Conservation (phyloP, 2,329 filamentous ascomycete species). For the Botrytis squamosa region DNA sequence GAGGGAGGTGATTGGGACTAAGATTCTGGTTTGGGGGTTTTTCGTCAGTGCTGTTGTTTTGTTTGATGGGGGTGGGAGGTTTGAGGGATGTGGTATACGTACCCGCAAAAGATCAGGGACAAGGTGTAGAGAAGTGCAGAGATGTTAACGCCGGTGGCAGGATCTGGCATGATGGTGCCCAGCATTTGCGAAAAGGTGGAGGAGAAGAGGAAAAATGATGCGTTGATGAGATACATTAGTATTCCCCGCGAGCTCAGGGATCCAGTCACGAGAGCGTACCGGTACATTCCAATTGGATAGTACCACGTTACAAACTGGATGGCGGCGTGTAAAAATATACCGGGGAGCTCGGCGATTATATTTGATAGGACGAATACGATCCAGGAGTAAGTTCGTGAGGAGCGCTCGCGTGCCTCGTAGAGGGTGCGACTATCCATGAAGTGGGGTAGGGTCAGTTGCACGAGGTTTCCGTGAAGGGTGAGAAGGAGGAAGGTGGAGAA, state of each 20-base stretch:
- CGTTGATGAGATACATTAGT: not conserved
- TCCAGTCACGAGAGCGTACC: constrained; percentile 45
- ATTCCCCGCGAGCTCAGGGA: constrained; percentile 44
- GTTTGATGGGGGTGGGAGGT: not conserved
- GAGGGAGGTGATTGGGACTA: not conserved
- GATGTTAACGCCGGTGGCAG: not conserved
- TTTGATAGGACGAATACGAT: constrained; percentile 22
- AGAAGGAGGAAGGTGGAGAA: constrained; percentile 59
- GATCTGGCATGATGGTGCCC: not conserved
- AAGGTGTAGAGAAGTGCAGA: not conserved
- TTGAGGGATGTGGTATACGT: not conserved
- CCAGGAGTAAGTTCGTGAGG: constrained; percentile 35
- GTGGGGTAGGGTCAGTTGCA: constrained; percentile 64
- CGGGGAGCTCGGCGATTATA: constrained; percentile 81
- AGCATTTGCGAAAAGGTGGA: not conserved
- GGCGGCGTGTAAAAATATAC: constrained; percentile 62
- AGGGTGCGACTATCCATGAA: constrained; percentile 45
- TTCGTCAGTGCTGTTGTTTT: not conserved
- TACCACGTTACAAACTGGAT: constrained; percentile 60
- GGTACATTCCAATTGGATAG: constrained; percentile 76
- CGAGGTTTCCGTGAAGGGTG: constrained; percentile 39
- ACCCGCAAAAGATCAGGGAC: not conserved
- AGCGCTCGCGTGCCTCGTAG: not conserved
- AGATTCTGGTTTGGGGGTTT: not conserved
- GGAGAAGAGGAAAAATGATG: not conserved